Evolutionary conservation across 345 rosid species (phyloP).

Genomic region (Salix exigua): DNA sequence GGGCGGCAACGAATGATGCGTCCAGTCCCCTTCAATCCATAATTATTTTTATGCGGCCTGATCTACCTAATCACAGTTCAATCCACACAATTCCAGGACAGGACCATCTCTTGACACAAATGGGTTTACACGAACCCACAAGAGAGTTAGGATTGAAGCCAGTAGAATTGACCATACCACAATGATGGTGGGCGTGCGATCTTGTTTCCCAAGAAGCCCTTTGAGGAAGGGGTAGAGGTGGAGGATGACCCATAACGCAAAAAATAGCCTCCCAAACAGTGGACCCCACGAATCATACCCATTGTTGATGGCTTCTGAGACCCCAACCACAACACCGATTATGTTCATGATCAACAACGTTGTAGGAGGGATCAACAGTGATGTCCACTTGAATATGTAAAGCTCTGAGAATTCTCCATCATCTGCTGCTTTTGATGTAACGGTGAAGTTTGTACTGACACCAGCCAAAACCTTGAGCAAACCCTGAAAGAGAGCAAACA

Average conservation of each 20-base stretch:
- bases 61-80: slow-evolving; percentile 63
- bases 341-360: slow-evolving; percentile 83
- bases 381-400: slow-evolving; percentile 96
- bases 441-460: slow-evolving; percentile 87
- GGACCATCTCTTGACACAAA: slow-evolving; percentile 85
- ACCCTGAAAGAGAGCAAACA: slow-evolving; percentile 94
- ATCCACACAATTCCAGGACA: slow-evolving; percentile 77
- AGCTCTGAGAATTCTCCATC: slow-evolving; percentile 94
- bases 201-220: slow-evolving; percentile 94
- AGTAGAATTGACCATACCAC: slow-evolving; percentile 94
- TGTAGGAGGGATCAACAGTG: slow-evolving; percentile 79
- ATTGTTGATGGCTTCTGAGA: slow-evolving; percentile 91
- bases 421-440: slow-evolving; percentile 90
- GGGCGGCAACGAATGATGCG: not conserved
- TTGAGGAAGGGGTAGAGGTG: slow-evolving; percentile 98
- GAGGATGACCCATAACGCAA: slow-evolving; percentile 87
- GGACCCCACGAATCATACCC: slow-evolving; percentile 99
- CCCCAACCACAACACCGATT: slow-evolving; percentile 84
- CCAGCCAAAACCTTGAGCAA: slow-evolving; percentile 93
- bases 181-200: slow-evolving; percentile 88
- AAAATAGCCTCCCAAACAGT: slow-evolving; percentile 84
- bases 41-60: not conserved
- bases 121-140: slow-evolving; percentile 95
- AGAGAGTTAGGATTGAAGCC: slow-evolving; percentile 84
- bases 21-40: not conserved